Conservation (phyloP, 129 eudicot species). For the Flaveria robusta region DNA sequence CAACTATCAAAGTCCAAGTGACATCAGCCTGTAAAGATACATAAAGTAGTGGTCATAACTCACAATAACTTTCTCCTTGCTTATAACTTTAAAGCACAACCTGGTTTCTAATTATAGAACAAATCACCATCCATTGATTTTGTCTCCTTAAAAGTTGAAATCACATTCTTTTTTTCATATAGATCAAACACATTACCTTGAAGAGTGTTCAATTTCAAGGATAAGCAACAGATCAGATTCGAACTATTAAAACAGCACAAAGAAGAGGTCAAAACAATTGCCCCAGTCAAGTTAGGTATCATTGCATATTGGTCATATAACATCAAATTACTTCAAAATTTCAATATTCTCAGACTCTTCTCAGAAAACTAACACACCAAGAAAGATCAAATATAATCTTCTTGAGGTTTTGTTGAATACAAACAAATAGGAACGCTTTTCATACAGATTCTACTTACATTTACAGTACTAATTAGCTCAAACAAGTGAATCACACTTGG, state of each 20-base stretch:
- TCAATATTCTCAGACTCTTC: not conserved
- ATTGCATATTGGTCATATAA: not conserved
- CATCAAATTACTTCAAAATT: slow-evolving; percentile 11
- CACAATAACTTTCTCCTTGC: not conserved
- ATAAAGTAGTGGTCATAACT: not conserved
- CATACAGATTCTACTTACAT: not conserved
- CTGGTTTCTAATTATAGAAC: not conserved
- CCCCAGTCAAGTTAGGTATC: not conserved
- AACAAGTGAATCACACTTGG: not conserved
- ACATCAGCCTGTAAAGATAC: slow-evolving; percentile 35
- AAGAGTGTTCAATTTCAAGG: slow-evolving; percentile 4
- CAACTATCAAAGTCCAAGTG: slow-evolving; percentile 21
- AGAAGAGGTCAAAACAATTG: not conserved
- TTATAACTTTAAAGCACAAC: slow-evolving; percentile 11
- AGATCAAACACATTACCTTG: slow-evolving; percentile 15
- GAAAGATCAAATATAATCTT: slow-evolving; percentile 3
- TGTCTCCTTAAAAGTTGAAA: not conserved
- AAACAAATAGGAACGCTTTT: not conserved
- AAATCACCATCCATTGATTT: slow-evolving; percentile 7
- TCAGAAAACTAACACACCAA: not conserved
- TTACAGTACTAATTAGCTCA: not conserved
- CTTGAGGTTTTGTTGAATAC: not conserved
- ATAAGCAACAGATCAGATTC: slow-evolving; percentile 17
- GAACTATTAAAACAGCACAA: not conserved
- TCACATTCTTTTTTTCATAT: slow-evolving; percentile 5